A percentile compares a stretch with the other conserved stretches of the same genome.
These are phyloP conservation scores for Neurospora sp. DNA, from an alignment of 2,329 filamentous ascomycete species.

Conservation along the genomic window DNA sequence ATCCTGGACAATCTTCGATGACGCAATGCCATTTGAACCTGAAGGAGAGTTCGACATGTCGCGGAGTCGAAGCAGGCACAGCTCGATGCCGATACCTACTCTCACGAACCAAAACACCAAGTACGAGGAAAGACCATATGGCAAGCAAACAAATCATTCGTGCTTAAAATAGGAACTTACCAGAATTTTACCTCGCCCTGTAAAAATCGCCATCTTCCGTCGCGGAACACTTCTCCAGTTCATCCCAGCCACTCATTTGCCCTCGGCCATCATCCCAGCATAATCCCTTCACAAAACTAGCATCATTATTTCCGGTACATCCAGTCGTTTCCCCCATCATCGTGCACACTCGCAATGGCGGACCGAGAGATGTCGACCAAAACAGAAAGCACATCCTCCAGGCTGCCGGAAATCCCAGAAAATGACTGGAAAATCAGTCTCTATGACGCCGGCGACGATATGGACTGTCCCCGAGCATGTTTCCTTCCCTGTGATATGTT, in stretches of 20 bases:
- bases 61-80: not conserved
- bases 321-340: conserved; percentile 3
- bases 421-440: conserved; percentile 11
- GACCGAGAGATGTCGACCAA: not conserved
- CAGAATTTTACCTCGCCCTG: not conserved
- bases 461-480: conserved; percentile 11
- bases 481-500: conserved; percentile 13
- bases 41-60: not conserved
- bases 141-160: not conserved
- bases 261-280: not conserved
- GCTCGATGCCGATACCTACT: not conserved
- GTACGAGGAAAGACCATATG: not conserved
- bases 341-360: not conserved
- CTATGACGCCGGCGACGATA: conserved; percentile 9
- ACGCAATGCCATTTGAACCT: not conserved
- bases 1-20: not conserved
- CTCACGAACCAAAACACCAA: not conserved
- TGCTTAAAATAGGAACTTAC: not conserved
- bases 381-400: not conserved
- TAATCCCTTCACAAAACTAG: not conserved
- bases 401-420: not conserved
- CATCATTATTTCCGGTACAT: not conserved
- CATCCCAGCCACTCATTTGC: not conserved
- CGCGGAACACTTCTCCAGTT: not conserved
- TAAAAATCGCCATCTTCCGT: not conserved